A percentile compares a stretch with the other conserved stretches of the same genome.
These are phyloP conservation scores for Pythium oligandrum DNA, from an alignment of 352 stramenopile genomes.

Conservation along the genomic window DNA sequence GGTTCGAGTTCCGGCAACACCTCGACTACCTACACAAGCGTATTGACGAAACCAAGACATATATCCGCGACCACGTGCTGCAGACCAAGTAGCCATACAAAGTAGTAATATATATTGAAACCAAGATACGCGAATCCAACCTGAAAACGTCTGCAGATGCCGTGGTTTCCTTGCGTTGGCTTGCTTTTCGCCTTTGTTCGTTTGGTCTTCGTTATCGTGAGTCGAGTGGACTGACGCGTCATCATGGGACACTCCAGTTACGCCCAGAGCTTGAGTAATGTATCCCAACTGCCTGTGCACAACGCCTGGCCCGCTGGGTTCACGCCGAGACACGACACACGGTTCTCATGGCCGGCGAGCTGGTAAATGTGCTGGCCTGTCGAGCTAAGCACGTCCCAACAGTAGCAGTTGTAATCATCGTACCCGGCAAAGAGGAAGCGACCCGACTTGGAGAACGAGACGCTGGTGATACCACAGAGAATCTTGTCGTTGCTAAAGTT, in stretches of 20 bases:
- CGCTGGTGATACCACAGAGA: constrained; percentile 95
- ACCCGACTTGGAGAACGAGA: constrained; percentile 94
- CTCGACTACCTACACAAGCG: constrained; percentile 60
- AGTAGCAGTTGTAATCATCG: constrained; percentile 97
- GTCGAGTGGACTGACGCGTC: too few species aligned
- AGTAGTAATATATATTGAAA: not conserved
- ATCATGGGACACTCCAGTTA: constrained; percentile 24
- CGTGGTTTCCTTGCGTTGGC: not conserved
- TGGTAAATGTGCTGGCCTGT: constrained; percentile 89
- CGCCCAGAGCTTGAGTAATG: constrained; percentile 96
- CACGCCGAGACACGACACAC: constrained; percentile 96
- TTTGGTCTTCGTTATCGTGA: constrained; percentile 3
- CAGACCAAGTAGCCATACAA: not conserved
- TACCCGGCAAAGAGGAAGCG: constrained; percentile 97
- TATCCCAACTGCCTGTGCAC: constrained; percentile 98
- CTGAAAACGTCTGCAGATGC: not conserved
- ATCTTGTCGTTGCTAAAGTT: constrained; percentile 97
- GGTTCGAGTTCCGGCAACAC: constrained; percentile 72
- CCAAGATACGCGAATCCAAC: not conserved
- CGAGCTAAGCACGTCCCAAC: constrained; percentile 95
- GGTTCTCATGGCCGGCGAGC: constrained; percentile 93
- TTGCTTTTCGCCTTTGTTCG: not conserved
- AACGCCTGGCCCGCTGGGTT: constrained; percentile 94
- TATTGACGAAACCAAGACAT: constrained; percentile 44
- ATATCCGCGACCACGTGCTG: constrained; percentile 38